A percentile compares a stretch with the other conserved stretches of the same genome.
Evolutionary conservation across 495 filamentous ascomycete species (phyloP).

Genomic region (Evansstolkia leycettana): DNA sequence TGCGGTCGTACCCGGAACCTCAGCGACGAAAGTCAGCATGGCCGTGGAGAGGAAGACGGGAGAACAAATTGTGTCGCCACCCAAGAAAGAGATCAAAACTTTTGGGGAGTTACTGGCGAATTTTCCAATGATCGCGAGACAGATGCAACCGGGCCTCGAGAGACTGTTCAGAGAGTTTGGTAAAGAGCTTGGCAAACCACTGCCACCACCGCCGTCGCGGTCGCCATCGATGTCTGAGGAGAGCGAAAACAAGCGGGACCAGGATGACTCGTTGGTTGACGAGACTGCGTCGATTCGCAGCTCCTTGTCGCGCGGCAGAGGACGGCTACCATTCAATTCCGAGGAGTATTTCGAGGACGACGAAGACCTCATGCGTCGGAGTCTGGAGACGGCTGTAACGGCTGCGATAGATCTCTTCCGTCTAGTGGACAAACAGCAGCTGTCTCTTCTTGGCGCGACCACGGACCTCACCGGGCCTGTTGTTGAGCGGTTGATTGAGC

Average conservation of each 20-base stretch:
- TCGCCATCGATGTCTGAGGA: constrained; percentile 27
- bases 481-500: constrained; percentile 88
- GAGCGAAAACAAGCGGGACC: constrained; percentile 10
- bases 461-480: constrained; percentile 88
- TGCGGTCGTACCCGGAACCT: constrained; percentile 40
- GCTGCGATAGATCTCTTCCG: constrained; percentile 93
- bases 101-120: constrained; percentile 86
- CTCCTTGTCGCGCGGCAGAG: constrained; percentile 20
- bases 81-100: constrained; percentile 79
- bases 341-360: constrained; percentile 61
- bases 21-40: constrained; percentile 15
- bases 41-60: constrained; percentile 23
- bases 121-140: constrained; percentile 92
- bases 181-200: constrained; percentile 68
- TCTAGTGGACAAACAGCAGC: constrained; percentile 85
- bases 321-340: constrained; percentile 33
- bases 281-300: constrained; percentile 26
- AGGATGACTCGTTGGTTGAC: constrained; percentile 14
- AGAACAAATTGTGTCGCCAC: constrained; percentile 27
- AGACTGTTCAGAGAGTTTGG: constrained; percentile 84
- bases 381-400: constrained; percentile 82
- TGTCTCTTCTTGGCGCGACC: constrained; percentile 81
- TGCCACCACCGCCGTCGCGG: constrained; percentile 65
- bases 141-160: constrained; percentile 91
- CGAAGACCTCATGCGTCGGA: constrained; percentile 73